Base-by-base conservation (phyloP, 169 alveolate species). In the Prorocentrum cordatum region DNA sequence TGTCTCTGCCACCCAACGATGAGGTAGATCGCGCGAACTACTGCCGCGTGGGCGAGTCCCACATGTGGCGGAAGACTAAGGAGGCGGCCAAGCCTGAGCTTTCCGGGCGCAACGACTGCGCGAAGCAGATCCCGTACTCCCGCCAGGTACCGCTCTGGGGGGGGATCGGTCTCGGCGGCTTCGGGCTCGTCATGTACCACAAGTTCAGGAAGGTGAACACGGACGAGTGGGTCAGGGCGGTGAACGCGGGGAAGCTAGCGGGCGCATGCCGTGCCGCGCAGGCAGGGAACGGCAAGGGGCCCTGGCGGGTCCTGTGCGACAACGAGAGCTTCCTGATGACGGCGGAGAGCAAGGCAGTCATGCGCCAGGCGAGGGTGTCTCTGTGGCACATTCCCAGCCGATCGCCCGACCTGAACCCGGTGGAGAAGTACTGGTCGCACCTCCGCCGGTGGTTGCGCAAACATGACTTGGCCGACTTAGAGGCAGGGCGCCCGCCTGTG, bases 241-340 rank as follows among this genome's bases (percentile, higher is more conserved):
- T 54, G 71, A 31, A 12, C 20, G 9, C 32, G 6, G 85, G 85
- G 3, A 75, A 33, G 12, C 24, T 75, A 0, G 27, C 16, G 38
- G 18, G 20, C 5, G 71, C 86, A 1, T 1, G 47, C 0, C n/a
- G 24, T 2, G 22, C 31, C 20, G 1, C 24, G 27, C 2, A 7
- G 7, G 72, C 86, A 6, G 71, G 14, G 31, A 47, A 75, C 18
- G 35, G 68, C 5, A 29, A 31, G 1, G 86, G 86, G 9, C 84
- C 84, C 0, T 72, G 84, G 85, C 38, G 12, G 20, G 16, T 50
- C 7, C 85, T 73, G 20, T 77, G 73, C 26, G 87, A 77, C 87
- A 77, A 77, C 45, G 87, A 58, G 26, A 2, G 42, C n/a, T 77
- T 77, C 33, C 42, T 58, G 47, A 22, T 58, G 32, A 64, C 87